Base-by-base conservation (phyloP, 148 eudicot genomes). In the Rhododendron molle region DNA sequence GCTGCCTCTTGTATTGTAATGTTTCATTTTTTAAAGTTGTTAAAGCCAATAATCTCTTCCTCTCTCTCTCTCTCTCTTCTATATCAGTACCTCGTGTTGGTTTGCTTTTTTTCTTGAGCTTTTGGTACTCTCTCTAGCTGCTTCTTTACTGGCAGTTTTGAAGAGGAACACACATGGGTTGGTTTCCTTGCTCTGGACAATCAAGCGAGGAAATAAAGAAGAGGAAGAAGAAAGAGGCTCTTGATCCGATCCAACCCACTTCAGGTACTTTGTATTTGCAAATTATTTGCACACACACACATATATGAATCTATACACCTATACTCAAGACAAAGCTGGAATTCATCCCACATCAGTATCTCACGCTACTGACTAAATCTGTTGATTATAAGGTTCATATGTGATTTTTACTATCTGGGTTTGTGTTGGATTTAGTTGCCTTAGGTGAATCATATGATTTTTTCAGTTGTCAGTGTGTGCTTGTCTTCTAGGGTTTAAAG, bases 141-240 rank as follows among this genome's bases (percentile, higher is more conserved):
- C 72, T 34, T 54, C 72, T 54, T 43, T 34, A 38, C 32, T 34
- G 20, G 58, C 82, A 80, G 65, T 81, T 54, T 44, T 36, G 82
- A 80, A 69, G 60, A 11, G 58, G 82, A 26, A 26, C 67, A 82
- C 67, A 80, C 28, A 91, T 91, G 93, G 91, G 93, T 43, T 91
- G 93, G 91, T 89, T 89, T 85, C 91, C 89, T 49, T 91, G 93
- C 81, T 89, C 93, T 78, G 91, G 91, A 52, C 36, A 83, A 71
- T 86, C 91, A 76, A 69, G 84, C 46, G 76, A 81, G 84, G 54
- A 83, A 60, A 56, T 82, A 5, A 85, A 88, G 49, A 91, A 83
- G 86, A 87, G 83, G 87, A 91, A 91, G 91, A 87, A 89, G 65
- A 89, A 87, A 3, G 58, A 88, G 58, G 36, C 86, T 38, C 62